Evolutionary conservation across 1,284 basidiomycete genomes (phyloP).

Genomic region (Trametes polyzona): DNA sequence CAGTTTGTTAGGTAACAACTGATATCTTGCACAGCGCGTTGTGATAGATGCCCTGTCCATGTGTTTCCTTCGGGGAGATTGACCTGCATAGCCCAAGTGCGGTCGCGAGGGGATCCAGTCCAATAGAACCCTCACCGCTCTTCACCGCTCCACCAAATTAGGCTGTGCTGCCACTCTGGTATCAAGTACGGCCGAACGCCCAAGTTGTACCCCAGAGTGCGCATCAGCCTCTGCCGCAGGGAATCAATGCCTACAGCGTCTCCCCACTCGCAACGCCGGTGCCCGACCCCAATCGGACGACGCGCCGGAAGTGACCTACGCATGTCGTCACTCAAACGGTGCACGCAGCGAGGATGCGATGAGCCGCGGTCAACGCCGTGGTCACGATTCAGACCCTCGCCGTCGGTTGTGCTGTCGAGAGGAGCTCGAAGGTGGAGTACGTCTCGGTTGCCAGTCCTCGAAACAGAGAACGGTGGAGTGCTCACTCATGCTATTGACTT

Average conservation of each 20-base stretch:
- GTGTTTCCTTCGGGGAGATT: too few species aligned
- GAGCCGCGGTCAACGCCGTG: background rate
- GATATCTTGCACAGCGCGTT: too few species aligned
- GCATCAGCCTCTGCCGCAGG: background rate
- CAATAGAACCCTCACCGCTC: too few species aligned
- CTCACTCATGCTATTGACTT: background rate
- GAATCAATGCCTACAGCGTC: background rate
- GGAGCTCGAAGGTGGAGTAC: background rate
- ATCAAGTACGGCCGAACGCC: background rate
- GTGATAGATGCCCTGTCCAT: too few species aligned
- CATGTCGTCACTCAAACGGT: background rate
- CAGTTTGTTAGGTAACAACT: too few species aligned
- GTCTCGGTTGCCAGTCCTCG: background rate
- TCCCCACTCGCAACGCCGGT: background rate
- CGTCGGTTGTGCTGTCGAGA: background rate
- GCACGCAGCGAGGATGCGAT: background rate
- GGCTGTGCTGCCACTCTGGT: background rate
- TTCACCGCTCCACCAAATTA: background rate
- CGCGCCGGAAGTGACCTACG: background rate
- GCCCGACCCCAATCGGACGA: background rate
- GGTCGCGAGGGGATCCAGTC: too few species aligned
- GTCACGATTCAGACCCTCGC: background rate
- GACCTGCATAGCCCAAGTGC: background rate
- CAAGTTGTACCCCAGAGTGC: background rate
- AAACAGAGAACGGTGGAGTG: background rate